Evolutionary conservation across 2,329 filamentous ascomycete genomes (phyloP), one percentile per base, ranked within the genome.

Genomic region (Bretziella fagacearum): DNA sequence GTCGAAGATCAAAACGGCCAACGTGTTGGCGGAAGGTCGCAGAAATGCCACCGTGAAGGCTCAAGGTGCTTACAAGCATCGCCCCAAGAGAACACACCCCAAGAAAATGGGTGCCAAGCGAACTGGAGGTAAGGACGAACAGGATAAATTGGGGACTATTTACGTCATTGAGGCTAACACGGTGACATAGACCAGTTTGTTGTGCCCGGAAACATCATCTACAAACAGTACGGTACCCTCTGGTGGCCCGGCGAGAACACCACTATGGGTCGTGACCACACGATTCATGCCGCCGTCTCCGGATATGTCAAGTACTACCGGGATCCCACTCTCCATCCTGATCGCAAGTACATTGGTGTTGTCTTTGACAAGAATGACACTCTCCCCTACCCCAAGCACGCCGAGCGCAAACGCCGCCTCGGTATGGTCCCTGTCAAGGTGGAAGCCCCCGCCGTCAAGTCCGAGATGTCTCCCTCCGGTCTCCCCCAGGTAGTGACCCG

Each of bases 291-390:
- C 46, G 79, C 78, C 51, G 75, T 81, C 48, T 71, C 81, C 3
- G 91, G 91, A 53, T 98, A 93, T 63, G 91, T 98, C 51, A 86
- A 91, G 56, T 98, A 94, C 73, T 98, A 98, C 70, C 78, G 81
- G 59, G 89, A 98, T 60, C 86, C 87, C 0, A 63, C 71, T 26
- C 73, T 70, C 50, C 85, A 96, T 62, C 83, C 87, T 1, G 82
- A 85, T 55, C 76, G 87, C 51, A 84, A 93, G 62, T 98, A 87
- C 69, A 98, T 98, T 57, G 91, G 91, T 52, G 81, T 98, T 17
- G 82, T 83, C 27, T 87, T 94, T 62, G 73, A 87, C 60, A 84
- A 85, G 59, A 69, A 78, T 13, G 84, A 93, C 56, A 76, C 69
- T 26, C 74, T 98, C 1, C 91, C 91, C 0, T 77, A 82, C 58